Conservation (phyloP, 2,329 filamentous ascomycete species). For the Alternaria sp. region DNA sequence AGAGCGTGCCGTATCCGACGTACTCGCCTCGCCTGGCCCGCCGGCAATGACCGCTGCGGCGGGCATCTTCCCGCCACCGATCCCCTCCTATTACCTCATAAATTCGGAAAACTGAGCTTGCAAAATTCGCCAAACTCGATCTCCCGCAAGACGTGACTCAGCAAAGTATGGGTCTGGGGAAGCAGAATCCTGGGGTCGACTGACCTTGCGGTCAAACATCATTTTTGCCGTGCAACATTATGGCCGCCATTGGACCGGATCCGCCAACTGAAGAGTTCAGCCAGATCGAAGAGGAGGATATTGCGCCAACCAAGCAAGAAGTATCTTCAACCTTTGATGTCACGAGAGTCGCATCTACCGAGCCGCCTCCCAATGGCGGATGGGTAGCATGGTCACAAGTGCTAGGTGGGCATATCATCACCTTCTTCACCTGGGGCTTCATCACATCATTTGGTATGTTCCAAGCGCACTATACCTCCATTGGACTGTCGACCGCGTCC, state of each 20-base stretch:
- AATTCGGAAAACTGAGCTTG: background rate
- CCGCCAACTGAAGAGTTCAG: background rate
- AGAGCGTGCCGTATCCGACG: background rate
- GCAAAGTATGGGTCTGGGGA: slow-evolving; percentile 4
- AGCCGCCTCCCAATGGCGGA: slow-evolving; percentile 53
- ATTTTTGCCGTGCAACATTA: background rate
- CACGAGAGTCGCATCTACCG: slow-evolving; percentile 11
- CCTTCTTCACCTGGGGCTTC: slow-evolving; percentile 51
- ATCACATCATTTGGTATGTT: slow-evolving; percentile 40
- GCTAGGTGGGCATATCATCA: slow-evolving; percentile 47
- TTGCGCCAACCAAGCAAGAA: background rate
- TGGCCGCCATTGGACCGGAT: slow-evolving; percentile 4
- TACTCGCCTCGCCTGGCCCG: background rate
- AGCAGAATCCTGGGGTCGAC: background rate
- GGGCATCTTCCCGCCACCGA: background rate
- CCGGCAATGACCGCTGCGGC: background rate
- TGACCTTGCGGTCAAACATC: background rate
- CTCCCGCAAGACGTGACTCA: background rate
- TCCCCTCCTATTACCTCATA: background rate
- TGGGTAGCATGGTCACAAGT: slow-evolving; percentile 52
- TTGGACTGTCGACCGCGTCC: slow-evolving; percentile 16
- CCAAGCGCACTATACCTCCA: slow-evolving; percentile 38
- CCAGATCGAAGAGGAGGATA: background rate
- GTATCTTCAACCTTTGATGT: slow-evolving; percentile 1
- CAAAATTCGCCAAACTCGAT: background rate